Conservation (phyloP, 441 rosid species). For the Adansonia madagascariensis region DNA sequence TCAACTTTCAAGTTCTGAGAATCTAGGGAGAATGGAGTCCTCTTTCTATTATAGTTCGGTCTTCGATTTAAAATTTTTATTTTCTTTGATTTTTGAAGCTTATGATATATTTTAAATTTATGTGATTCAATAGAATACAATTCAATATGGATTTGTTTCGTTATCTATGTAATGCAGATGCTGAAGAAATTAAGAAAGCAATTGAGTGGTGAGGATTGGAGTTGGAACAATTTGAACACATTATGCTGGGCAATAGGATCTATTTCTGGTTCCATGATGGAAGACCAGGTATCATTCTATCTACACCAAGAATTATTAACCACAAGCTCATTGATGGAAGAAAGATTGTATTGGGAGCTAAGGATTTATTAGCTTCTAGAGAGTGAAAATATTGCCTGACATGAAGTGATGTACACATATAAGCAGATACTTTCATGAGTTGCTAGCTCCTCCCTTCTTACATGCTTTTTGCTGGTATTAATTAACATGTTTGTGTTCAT, state of each 20-base stretch:
- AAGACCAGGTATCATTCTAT: slow-evolving; percentile 75
- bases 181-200: slow-evolving; percentile 92
- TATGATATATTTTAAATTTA: neutral
- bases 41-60: neutral
- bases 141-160: neutral
- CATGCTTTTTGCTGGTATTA: neutral
- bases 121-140: neutral
- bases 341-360: neutral
- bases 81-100: neutral
- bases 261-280: slow-evolving; percentile 98
- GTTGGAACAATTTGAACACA: slow-evolving; percentile 95
- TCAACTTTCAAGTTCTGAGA: neutral
- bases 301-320: neutral
- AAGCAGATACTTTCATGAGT: neutral
- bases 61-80: neutral
- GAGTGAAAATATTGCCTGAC: neutral
- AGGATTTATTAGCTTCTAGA: neutral
- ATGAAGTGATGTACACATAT: neutral
- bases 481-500: neutral
- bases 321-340: neutral
- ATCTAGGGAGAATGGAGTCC: neutral
- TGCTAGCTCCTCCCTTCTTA: neutral
- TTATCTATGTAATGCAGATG: slow-evolving; percentile 56
- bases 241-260: slow-evolving; percentile 99
- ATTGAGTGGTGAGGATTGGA: slow-evolving; percentile 97